Evolutionary conservation across 345 rosid species (phyloP).

Genomic region (Conringia planisiliqua): DNA sequence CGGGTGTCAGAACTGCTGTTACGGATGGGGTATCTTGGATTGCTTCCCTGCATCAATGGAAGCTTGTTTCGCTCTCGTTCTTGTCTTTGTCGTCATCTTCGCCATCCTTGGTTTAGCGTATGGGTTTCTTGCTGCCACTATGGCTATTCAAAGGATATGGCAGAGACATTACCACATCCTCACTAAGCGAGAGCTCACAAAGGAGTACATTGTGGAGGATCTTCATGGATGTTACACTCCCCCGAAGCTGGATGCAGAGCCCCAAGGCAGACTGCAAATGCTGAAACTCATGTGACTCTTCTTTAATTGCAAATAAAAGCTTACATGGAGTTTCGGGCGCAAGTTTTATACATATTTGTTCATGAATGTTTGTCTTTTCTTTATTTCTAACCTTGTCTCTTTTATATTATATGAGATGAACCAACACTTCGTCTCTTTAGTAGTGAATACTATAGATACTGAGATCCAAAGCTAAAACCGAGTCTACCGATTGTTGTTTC

Average conservation of each 20-base stretch:
- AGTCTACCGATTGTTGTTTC: background rate
- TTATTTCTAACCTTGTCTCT: background rate
- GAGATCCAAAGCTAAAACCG: background rate
- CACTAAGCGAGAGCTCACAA: constrained; percentile 84
- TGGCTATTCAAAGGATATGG: constrained; percentile 96
- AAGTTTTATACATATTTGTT: background rate
- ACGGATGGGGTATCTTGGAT: constrained; percentile 95
- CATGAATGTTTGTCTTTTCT: background rate
- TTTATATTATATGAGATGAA: constrained; percentile 1
- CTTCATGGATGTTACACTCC: constrained; percentile 80
- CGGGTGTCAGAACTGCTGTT: constrained; percentile 94
- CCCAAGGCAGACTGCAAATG: constrained; percentile 67
- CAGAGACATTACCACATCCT: constrained; percentile 95
- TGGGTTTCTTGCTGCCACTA: constrained; percentile 91
- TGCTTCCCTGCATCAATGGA: constrained; percentile 98
- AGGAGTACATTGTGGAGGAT: constrained; percentile 90
- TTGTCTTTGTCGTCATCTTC: constrained; percentile 84
- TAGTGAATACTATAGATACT: background rate
- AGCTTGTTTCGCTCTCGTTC: constrained; percentile 78
- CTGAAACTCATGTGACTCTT: constrained; percentile 64
- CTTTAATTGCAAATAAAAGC: constrained; percentile 9
- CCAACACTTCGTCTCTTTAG: background rate
- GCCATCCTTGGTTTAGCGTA: constrained; percentile 89
- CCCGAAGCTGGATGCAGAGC: constrained; percentile 77
- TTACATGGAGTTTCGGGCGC: background rate